Evolutionary conservation across 768 basidiomycete genomes (phyloP).

Genomic region (Pleurotus djamor): DNA sequence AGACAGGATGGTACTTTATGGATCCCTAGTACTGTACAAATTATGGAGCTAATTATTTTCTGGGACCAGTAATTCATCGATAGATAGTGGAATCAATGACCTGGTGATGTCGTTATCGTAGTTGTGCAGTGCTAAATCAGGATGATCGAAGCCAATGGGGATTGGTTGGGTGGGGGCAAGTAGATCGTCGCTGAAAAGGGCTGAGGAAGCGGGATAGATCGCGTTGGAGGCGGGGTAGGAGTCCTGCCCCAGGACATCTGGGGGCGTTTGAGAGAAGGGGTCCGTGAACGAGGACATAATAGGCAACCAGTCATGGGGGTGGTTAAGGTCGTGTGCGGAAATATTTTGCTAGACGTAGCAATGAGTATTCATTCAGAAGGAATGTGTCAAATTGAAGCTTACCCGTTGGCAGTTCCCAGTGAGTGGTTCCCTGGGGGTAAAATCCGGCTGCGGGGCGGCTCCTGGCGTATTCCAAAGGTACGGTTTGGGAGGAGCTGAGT

Average conservation of each 20-base stretch:
- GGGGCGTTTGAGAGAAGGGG: not conserved
- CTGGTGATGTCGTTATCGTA: not conserved
- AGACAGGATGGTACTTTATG: not conserved
- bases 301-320: not conserved
- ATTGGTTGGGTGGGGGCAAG: not conserved
- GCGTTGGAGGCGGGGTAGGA: not conserved
- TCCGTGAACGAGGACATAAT: not conserved
- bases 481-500: constrained; percentile 2
- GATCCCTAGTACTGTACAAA: not conserved
- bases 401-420: not conserved
- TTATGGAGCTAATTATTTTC: not conserved
- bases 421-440: not conserved
- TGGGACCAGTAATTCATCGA: not conserved
- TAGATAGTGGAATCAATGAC: not conserved
- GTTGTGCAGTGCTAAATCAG: not conserved
- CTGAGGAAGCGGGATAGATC: too few species aligned
- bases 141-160: not conserved
- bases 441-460: not conserved
- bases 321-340: not conserved
- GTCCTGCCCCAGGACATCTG: not conserved
- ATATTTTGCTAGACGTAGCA: not conserved
- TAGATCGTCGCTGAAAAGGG: too few species aligned
- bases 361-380: not conserved
- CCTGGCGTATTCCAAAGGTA: not conserved
- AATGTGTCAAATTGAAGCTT: not conserved